Conservation (phyloP, 768 basidiomycete genomes). For the Russula dissimulans region DNA sequence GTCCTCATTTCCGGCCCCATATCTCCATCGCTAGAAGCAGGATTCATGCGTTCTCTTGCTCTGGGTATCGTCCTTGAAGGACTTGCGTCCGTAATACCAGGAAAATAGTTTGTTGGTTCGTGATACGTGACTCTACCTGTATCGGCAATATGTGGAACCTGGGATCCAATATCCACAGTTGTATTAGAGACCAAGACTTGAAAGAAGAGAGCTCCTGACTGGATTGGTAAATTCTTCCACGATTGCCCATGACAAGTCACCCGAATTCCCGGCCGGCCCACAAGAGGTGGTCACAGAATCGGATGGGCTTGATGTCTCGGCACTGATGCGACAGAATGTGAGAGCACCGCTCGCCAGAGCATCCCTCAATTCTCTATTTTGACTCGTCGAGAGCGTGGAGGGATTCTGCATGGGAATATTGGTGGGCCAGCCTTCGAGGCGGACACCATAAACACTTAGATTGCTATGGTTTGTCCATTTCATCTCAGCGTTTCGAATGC, state of each 20-base stretch:
- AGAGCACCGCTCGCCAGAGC: constrained; percentile 40
- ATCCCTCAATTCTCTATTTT: constrained; percentile 47
- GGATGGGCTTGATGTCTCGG: background rate
- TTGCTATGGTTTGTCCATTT: constrained; percentile 63
- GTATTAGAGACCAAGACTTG: background rate
- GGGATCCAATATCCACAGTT: background rate
- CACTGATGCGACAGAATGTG: constrained; percentile 28
- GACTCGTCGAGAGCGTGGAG: constrained; percentile 43
- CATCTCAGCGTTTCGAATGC: constrained; percentile 61
- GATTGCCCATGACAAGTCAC: constrained; percentile 19
- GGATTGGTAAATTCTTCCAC: constrained; percentile 10
- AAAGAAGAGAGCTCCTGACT: constrained; percentile 9
- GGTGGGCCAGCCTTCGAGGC: constrained; percentile 55
- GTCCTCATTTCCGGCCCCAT: background rate
- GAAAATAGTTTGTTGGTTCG: background rate
- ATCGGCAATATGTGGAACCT: constrained; percentile 3
- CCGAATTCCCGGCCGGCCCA: background rate
- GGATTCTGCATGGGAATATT: constrained; percentile 53
- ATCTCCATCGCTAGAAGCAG: background rate
- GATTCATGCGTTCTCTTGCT: background rate
- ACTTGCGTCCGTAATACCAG: background rate
- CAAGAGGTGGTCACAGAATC: background rate
- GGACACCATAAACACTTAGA: constrained; percentile 47
- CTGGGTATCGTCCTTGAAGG: background rate
- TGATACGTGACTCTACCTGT: background rate